Evolutionary conservation across 1,139 yeast genomes (phyloP), one percentile per base, ranked within the genome.

Genomic region (Suhomyces anneliseae): DNA sequence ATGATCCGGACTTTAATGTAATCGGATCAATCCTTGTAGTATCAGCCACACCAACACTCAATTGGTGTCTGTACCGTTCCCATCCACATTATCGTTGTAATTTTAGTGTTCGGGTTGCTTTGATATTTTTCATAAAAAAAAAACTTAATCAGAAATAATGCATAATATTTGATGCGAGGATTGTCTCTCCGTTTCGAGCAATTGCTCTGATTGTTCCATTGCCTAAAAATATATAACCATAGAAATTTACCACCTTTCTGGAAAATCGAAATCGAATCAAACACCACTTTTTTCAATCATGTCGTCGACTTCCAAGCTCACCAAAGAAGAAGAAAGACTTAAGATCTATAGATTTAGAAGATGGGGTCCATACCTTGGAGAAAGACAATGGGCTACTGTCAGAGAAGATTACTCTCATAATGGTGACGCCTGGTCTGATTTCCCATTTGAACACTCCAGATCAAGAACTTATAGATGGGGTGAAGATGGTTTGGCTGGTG

Each of bases 401-500:
- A 74, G 97, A 52, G 97, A 92, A 66, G 98, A 92, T 64, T 92
- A 92, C 66, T 87, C 96, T 0, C 72, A 67, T 42, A 78, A 85
- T 58, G 98, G 98, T 40, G 93, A 90, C 57, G 97, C 97, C 3
- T 92, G 98, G 98, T 78, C 85, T 34, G 83, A 85, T 58, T 92
- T 92, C 66, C 90, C 96, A 8, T 90, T 90, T 65, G 96, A 89
- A 51, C 92, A 89, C 53, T 88, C 96, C 4, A 78, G 83, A 54
- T 81, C 95, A 27, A 76, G 98, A 60, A 83, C 89, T 14, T 92
- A 88, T 63, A 77, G 98, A 45, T 92, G 98, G 98, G 96, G 97
- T 42, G 98, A 92, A 66, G 98, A 92, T 64, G 98, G 98, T 4
- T 74, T 92, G 57, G 96, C 95, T 8, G 98, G 98, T 45, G 87